Evolutionary conservation across 805 yeast genomes (phyloP).

Genomic region (Ogataea trehalophila): DNA sequence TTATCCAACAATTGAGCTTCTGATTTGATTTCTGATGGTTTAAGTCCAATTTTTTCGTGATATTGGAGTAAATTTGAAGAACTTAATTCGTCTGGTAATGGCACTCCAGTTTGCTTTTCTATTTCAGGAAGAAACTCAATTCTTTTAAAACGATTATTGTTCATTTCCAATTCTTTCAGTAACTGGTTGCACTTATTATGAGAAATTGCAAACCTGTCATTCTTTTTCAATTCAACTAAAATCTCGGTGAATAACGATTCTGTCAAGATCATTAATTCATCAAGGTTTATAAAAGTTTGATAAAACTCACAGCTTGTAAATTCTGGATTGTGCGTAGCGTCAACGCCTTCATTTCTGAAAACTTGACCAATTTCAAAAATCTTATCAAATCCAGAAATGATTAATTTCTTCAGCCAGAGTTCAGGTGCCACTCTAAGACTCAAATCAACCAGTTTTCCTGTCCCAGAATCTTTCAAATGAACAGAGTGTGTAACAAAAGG

Average conservation of each 20-base stretch:
- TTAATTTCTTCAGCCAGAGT: conserved; percentile 80
- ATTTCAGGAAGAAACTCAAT: conserved; percentile 67
- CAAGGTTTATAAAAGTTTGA: conserved; percentile 61
- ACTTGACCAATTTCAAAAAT: conserved; percentile 82
- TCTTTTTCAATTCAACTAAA: conserved; percentile 28
- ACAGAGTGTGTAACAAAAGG: conserved; percentile 60
- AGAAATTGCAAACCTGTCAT: conserved; percentile 13
- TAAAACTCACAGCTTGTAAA: conserved; percentile 89
- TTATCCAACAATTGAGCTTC: conserved; percentile 61
- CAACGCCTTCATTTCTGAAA: conserved; percentile 92
- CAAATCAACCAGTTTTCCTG: conserved; percentile 23
- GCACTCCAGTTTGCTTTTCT: conserved; percentile 45
- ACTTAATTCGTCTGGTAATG: conserved; percentile 42
- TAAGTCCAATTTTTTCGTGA: conserved; percentile 32
- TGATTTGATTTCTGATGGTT: conserved; percentile 37
- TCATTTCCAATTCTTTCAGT: conserved; percentile 10
- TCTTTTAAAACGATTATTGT: conserved; percentile 30
- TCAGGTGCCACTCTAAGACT: conserved; percentile 91
- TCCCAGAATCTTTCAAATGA: conserved; percentile 30
- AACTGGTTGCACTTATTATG: conserved; percentile 20
- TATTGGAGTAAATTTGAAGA: conserved; percentile 38
- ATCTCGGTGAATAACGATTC: conserved; percentile 49
- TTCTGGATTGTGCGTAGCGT: conserved; percentile 90
- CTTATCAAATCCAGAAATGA: conserved; percentile 80
- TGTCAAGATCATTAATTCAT: conserved; percentile 61